These are phyloP conservation scores for Penicillium verhagenii DNA, from an alignment of 495 filamentous ascomycete species.

Conservation along the genomic window DNA sequence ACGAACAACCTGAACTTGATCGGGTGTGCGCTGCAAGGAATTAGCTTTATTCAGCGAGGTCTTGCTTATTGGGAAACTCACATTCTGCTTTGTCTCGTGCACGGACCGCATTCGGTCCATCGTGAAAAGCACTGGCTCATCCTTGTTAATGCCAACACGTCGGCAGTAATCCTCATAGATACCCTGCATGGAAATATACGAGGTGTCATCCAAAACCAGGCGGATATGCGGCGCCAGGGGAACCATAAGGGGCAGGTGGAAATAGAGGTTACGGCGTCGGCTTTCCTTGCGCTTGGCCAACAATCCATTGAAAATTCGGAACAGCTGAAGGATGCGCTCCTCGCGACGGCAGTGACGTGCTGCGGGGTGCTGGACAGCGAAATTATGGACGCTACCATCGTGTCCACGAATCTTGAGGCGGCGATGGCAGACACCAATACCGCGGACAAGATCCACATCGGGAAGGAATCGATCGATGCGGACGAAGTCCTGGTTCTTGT, in stretches of 20 bases:
- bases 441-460: conserved; percentile 86
- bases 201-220: conserved; percentile 90
- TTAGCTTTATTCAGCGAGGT: conserved; percentile 7
- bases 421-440: conserved; percentile 83
- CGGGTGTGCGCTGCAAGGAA: conserved; percentile 53
- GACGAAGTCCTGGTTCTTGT: conserved; percentile 98
- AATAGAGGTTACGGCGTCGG: conserved; percentile 87
- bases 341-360: conserved; percentile 88
- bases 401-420: conserved; percentile 96
- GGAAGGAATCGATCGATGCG: conserved; percentile 95
- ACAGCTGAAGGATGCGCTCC: conserved; percentile 93
- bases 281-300: conserved; percentile 91
- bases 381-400: conserved; percentile 91
- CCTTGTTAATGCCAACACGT: conserved; percentile 79
- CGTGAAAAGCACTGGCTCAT: conserved; percentile 90
- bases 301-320: conserved; percentile 92
- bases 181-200: conserved; percentile 90
- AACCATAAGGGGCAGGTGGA: conserved; percentile 92
- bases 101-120: conserved; percentile 87
- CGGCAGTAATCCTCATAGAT: conserved; percentile 96
- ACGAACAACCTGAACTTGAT: conserved; percentile 65
- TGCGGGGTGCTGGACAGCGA: conserved; percentile 93
- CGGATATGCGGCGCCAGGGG: conserved; percentile 90
- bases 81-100: conserved; percentile 62
- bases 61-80: conserved; percentile 29